Base-by-base conservation (phyloP, 2,329 filamentous ascomycete genomes). In the Paraphoma chrysanthemicola region DNA sequence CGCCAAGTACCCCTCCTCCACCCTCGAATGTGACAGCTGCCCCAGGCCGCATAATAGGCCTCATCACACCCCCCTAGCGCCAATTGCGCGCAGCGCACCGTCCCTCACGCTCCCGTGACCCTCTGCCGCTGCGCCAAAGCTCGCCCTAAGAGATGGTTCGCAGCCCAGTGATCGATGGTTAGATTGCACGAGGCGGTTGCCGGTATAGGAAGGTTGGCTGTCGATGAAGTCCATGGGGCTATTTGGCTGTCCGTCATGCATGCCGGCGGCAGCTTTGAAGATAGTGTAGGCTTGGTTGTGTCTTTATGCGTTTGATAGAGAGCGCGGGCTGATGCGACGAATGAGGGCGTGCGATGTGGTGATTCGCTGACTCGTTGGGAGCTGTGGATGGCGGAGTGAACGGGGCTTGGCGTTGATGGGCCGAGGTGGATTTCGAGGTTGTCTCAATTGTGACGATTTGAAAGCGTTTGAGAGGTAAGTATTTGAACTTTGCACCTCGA, bases 101-200 rank as follows among this genome's bases (percentile, higher is more conserved):
- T 29, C 28, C 44, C 44, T 45, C 44, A 29, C n/a, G 30, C 7
- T 46, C 62, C 64, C 57, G 63, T 64, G 62, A 68, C 53, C 54
- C 48, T 10, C 55, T 42, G 43, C 48, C 23, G 54, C 64, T 64
- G 60, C 60, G 63, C 53, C 44, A 50, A 45, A 28, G 46, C 45
- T 18, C 52, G 56, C 56, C 53, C 61, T 54, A 68, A 66, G 57
- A 36, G 51, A 59, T 54, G 62, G 71, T 72, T 72, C 68, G 69
- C 69, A 72, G 69, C 54, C 53, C 70, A 74, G 71, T 56, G 57
- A 68, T 74, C 71, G 53, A 74, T 53, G 59, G 60, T 48, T 54
- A 33, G 39, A 42, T 42, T 31, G 38, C 14, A 46, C 38, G 51
- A 45, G 53, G 47, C 44, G 44, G 16, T 60, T 73, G 49, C 71